Evolutionary conservation across 1,284 basidiomycete genomes (phyloP), one percentile per base, ranked within the genome.

Genomic region (Sanghuangporus sanghuang): DNA sequence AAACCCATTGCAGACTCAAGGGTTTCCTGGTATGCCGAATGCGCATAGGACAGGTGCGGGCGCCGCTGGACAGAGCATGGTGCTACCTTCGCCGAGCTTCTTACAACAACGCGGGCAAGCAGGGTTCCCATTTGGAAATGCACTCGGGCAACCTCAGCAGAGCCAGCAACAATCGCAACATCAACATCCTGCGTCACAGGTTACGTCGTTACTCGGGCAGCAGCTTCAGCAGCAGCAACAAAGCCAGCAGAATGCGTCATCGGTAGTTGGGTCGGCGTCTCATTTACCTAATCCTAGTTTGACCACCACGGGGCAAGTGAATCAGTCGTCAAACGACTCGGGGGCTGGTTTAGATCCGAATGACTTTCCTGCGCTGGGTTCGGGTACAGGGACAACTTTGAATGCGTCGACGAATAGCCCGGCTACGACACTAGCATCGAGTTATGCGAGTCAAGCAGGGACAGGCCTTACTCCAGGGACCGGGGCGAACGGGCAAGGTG

Each of bases 321-420:
- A 79, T 61, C 85, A 85, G 58, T 11, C 27, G 27, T 85, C 84
- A 38, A 85, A 81, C 70, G 90, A 91, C n/a, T n/a, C n/a, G 70
- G 84, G 87, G 63, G 87, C 85, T n/a, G 40, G 40, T 3, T 83
- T 93, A 59, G 91, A 93, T 78, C 90, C 85, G 40, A 93, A 89
- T 71, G 91, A 93, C 74, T 93, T 93, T 70, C 91, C 91, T 11
- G 91, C 90, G 32, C 81, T 93, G 11, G 90, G 90, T 52, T 86
- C 90, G 58, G 75, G 77, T 16, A 75, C 79, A 8, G 70, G 74
- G 23, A 77, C 70, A 50, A 42, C 40, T 11, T 69, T 73, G 39
- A 71, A 70, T 21, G 73, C 77, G 36, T 73, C 67, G n/a, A 73
- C 73, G 27, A 79, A 77, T 52, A 66, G 62, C 52, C 61, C 63